Base-by-base conservation (phyloP, 2,329 filamentous ascomycete species). In the Cryphonectria parasitica region DNA sequence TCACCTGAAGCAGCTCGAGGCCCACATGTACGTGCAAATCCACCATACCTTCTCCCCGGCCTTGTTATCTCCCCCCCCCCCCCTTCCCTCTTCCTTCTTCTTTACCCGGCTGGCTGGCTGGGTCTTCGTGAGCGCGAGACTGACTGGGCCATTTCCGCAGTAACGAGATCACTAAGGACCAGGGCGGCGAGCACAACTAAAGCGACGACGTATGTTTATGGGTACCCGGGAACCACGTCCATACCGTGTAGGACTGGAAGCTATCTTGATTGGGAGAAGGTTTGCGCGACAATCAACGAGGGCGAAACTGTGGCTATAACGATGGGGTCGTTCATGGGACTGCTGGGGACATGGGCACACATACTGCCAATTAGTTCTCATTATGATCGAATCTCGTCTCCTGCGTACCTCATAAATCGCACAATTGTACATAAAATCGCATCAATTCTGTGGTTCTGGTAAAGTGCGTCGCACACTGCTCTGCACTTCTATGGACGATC, bases 1-100 rank as follows among this genome's bases (percentile, higher is more conserved):
- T 75, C 93, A 97, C 85, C 89, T 98, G 75, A 86, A 95, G 79
- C 91, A 95, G 80, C 89, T 98, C 73, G 90, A 94, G 77, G 88
- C 92, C 78, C 92, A 97, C 87, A 94, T 97, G 93, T 96, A 83
- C 79, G 91, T 83, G 25, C 5, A 15, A 56, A 7, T 6, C 34
- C 15, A 34, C 54, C 2, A 34, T n/a, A 19, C 8, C 45, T 8
- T n/a, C 15, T 31, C 25, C 7, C 25, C 28, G 6, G 11, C 28
- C 13, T 8, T 17, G 31, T 31, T 17, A 2, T 49, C 22, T n/a
- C 8, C 22, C 11, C n/a, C 7, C 34, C 6, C 11, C 22, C 1
- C 11, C 22, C 22, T 3, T n/a, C 22, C 45, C 34, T n/a, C n/a
- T 1, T n/a, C 22, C 22, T 3, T n/a, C 22, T 11, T 49, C 45